These are phyloP conservation scores for Pythium monospermum DNA, from an alignment of 352 stramenopile species.

Conservation along the genomic window DNA sequence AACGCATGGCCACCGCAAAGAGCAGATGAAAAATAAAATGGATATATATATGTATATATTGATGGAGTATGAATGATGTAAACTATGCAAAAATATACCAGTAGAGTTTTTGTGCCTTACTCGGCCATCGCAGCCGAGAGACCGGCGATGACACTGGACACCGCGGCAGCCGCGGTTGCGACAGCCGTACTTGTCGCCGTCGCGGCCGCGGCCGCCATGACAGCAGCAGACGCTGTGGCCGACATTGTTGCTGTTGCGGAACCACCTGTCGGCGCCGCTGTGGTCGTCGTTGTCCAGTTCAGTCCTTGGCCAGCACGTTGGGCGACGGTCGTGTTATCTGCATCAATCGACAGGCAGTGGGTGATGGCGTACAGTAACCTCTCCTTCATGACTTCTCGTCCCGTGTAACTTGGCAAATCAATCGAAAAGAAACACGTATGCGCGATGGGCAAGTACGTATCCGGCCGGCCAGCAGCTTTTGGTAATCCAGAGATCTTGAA, in stretches of 20 bases:
- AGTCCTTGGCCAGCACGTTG: conserved; percentile 81
- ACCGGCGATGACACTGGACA: conserved; percentile 62
- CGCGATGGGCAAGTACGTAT: conserved; percentile 82
- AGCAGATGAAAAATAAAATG: background rate
- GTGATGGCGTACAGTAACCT: conserved; percentile 87
- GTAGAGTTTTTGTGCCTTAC: no score
- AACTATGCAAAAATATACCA: background rate
- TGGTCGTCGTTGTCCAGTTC: conserved; percentile 65
- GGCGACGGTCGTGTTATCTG: conserved; percentile 86
- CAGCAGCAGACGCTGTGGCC: conserved; percentile 8
- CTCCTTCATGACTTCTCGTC: conserved; percentile 70
- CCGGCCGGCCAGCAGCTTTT: conserved; percentile 61
- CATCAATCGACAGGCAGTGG: conserved; percentile 84
- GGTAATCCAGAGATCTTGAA: conserved; percentile 87
- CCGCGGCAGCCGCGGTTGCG: conserved; percentile 34
- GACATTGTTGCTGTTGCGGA: conserved; percentile 26
- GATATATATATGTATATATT: conserved; percentile 1
- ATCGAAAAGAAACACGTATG: conserved; percentile 90
- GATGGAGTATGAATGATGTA: background rate
- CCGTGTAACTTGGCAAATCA: conserved; percentile 74
- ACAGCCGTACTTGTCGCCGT: conserved; percentile 19
- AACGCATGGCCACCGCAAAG: conserved; percentile 37
- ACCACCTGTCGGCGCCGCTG: conserved; percentile 24
- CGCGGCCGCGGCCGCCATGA: conserved; percentile 17
- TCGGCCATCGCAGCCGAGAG: conserved; percentile 28